These are phyloP conservation scores for Pseudogymnoascus verrucosus DNA, from an alignment of 2,329 filamentous ascomycete species.

Conservation along the genomic window DNA sequence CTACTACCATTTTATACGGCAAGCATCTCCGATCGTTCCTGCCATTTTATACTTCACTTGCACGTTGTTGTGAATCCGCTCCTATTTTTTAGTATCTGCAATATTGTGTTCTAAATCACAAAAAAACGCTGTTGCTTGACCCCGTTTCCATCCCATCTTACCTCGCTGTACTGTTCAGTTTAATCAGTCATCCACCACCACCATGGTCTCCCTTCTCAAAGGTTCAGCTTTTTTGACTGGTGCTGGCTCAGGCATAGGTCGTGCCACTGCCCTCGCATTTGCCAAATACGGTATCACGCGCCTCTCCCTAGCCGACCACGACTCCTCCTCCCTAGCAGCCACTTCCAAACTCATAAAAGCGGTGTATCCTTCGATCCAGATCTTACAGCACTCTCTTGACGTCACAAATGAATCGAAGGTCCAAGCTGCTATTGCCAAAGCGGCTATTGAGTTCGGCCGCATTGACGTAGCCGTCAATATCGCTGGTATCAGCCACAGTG, in stretches of 20 bases:
- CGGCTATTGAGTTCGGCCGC: constrained; percentile 40
- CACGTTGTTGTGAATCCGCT: background rate
- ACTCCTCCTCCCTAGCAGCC: constrained; percentile 26
- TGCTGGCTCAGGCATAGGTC: constrained; percentile 41
- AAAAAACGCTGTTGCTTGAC: background rate
- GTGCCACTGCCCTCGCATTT: constrained; percentile 38
- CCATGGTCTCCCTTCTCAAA: constrained; percentile 34
- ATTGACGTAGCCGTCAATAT: constrained; percentile 50
- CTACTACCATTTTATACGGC: background rate
- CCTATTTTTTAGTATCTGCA: background rate
- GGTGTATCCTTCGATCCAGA: constrained; percentile 33
- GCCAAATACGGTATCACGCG: constrained; percentile 39
- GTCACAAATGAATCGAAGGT: constrained; percentile 38
- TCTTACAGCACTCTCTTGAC: constrained; percentile 37
- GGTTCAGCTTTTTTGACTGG: constrained; percentile 43
- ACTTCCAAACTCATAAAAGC: constrained; percentile 30
- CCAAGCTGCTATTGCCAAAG: constrained; percentile 34
- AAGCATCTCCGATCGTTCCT: background rate
- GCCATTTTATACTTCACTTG: background rate
- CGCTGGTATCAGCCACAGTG: constrained; percentile 39
- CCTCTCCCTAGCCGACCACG: constrained; percentile 41
- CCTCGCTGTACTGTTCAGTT: too few species aligned
- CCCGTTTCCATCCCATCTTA: background rate
- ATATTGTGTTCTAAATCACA: background rate
- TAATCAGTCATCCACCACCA: too few species aligned